Evolutionary conservation across 768 basidiomycete species (phyloP).

Genomic region (Tulasnella sp.): DNA sequence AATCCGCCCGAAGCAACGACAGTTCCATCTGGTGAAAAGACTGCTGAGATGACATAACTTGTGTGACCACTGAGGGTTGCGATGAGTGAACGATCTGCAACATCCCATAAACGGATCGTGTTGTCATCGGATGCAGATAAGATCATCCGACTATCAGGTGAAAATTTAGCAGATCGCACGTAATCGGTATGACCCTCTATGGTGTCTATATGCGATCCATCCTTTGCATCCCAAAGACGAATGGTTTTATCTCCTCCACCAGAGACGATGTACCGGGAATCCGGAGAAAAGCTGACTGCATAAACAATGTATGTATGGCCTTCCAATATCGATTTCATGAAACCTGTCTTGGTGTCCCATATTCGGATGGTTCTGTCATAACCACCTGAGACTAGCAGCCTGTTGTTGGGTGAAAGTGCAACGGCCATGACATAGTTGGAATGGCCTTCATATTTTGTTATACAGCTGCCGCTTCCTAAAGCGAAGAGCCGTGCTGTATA

Average conservation of each 20-base stretch:
- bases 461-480: too few relatives aligned
- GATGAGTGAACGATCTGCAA: not conserved
- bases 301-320: too few relatives aligned
- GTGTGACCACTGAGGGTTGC: not conserved
- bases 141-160: slow-evolving; percentile 30
- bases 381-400: slow-evolving; percentile 70
- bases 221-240: slow-evolving; percentile 1
- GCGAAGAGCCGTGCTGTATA: too few relatives aligned
- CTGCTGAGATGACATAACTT: not conserved
- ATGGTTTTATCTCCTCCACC: slow-evolving; percentile 1
- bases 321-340: too few relatives aligned
- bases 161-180: too few relatives aligned
- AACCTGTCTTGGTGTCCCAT: slow-evolving; percentile 88
- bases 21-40: slow-evolving; percentile 14
- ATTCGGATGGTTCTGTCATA: slow-evolving; percentile 91
- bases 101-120: slow-evolving; percentile 16
- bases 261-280: not conserved
- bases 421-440: slow-evolving; percentile 12
- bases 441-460: too few relatives aligned
- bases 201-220: not conserved
- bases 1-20: slow-evolving; percentile 8
- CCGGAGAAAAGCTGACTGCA: slow-evolving; percentile 14
- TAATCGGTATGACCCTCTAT: not conserved
- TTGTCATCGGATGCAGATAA: slow-evolving; percentile 32
- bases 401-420: slow-evolving; percentile 10